Evolutionary conservation across 176 grass and related monocot species (phyloP).

Genomic region (Paspalum vaginatum): DNA sequence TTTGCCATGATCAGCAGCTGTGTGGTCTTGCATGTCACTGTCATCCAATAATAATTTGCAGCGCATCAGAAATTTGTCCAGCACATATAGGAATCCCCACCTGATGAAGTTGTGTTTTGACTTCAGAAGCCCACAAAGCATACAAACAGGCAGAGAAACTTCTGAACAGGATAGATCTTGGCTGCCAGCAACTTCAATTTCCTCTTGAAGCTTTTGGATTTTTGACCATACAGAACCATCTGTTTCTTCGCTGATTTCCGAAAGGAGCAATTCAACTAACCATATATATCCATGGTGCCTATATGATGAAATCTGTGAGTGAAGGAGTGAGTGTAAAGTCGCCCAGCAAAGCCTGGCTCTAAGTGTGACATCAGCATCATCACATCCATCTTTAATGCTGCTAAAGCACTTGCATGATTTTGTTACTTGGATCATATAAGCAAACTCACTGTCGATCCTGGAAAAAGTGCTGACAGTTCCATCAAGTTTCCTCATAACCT

Average conservation of each 20-base stretch:
- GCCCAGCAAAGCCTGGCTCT: constrained; percentile 84
- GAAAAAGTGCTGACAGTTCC: constrained; percentile 74
- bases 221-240: constrained; percentile 78
- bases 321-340: constrained; percentile 88
- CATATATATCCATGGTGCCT: constrained; percentile 99
- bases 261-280: constrained; percentile 91
- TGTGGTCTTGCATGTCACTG: constrained; percentile 65
- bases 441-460: constrained; percentile 80
- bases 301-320: constrained; percentile 78
- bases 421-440: constrained; percentile 88
- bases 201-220: constrained; percentile 78
- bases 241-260: constrained; percentile 83
- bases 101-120: constrained; percentile 97
- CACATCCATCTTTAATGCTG: constrained; percentile 77
- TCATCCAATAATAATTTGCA: constrained; percentile 98
- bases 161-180: constrained; percentile 68
- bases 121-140: constrained; percentile 91
- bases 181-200: constrained; percentile 84
- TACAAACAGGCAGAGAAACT: constrained; percentile 85
- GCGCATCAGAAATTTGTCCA: constrained; percentile 94
- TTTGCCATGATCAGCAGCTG: constrained; percentile 44
- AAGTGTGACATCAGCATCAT: constrained; percentile 57
- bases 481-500: constrained; percentile 84
- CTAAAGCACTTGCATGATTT: constrained; percentile 72
- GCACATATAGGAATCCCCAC: constrained; percentile 91